These are phyloP conservation scores for Vigna unguiculata DNA, from an alignment of 306 rosid genomes.

Conservation along the genomic window DNA sequence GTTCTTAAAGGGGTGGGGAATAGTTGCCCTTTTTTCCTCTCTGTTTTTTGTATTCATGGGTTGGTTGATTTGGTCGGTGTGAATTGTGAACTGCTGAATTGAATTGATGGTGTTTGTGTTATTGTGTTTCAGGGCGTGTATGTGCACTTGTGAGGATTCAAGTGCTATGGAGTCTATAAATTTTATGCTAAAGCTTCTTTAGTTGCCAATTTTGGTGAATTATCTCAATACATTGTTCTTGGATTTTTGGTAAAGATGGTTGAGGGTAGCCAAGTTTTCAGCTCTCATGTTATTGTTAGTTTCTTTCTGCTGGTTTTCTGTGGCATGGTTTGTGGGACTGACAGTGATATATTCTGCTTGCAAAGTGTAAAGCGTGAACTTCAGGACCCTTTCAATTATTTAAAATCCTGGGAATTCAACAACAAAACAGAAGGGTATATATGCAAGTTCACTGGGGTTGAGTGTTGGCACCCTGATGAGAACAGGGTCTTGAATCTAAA, in stretches of 20 bases:
- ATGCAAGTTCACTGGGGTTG: slow-evolving; percentile 77
- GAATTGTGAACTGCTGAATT: slow-evolving; percentile 41
- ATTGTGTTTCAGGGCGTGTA: slow-evolving; percentile 42
- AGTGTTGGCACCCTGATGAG: slow-evolving; percentile 96
- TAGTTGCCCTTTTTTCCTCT: not conserved
- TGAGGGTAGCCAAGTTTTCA: slow-evolving; percentile 45
- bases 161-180: slow-evolving; percentile 34
- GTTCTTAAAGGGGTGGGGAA: not conserved
- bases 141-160: slow-evolving; percentile 33
- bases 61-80: slow-evolving; percentile 26
- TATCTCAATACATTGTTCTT: slow-evolving; percentile 31
- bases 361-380: slow-evolving; percentile 50
- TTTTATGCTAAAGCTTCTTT: slow-evolving; percentile 28
- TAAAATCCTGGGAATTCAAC: slow-evolving; percentile 70
- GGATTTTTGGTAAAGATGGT: slow-evolving; percentile 45
- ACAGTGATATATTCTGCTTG: slow-evolving; percentile 75
- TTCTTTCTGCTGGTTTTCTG: slow-evolving; percentile 52
- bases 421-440: slow-evolving; percentile 72
- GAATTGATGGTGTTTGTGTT: slow-evolving; percentile 28
- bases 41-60: not conserved
- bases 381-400: slow-evolving; percentile 58
- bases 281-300: slow-evolving; percentile 43
- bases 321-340: slow-evolving; percentile 56
- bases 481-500: slow-evolving; percentile 69
- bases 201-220: slow-evolving; percentile 39